Base-by-base conservation (phyloP, 31 red algal genomes). In the Endocladia muricata region DNA sequence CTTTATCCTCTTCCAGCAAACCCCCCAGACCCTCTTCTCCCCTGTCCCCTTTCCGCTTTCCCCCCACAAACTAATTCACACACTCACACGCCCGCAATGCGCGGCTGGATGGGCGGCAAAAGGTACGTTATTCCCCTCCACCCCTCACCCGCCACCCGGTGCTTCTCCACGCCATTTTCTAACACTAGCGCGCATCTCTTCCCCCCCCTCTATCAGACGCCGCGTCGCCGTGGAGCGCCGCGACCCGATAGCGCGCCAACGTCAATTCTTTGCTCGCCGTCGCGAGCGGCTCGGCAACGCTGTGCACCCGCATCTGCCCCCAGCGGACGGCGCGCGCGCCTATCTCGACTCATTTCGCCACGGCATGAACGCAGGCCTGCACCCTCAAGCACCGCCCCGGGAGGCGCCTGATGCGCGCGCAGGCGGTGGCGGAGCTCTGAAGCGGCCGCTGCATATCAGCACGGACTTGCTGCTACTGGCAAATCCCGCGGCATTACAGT, bases 21-120 rank as follows among this genome's bases (percentile, higher is more conserved):
- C n/a, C n/a, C n/a, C n/a, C n/a, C n/a, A n/a, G n/a, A n/a, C n/a
- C n/a, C n/a, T n/a, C n/a, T n/a, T n/a, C n/a, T n/a, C n/a, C n/a
- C n/a, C n/a, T n/a, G n/a, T n/a, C n/a, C n/a, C n/a, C n/a, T n/a
- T n/a, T n/a, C n/a, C n/a, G n/a, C n/a, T n/a, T n/a, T n/a, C n/a
- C n/a, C n/a, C n/a, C n/a, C n/a, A n/a, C n/a, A n/a, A n/a, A n/a
- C n/a, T n/a, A n/a, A n/a, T n/a, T n/a, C n/a, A n/a, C n/a, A n/a
- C n/a, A n/a, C n/a, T n/a, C n/a, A n/a, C n/a, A n/a, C n/a, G n/a
- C n/a, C n/a, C n/a, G n/a, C n/a, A 49, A 72, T 72, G 68, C 21
- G 51, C 23, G 68, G 68, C 3, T 72, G 68, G 68, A 72, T 72
- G 68, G 68, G 68, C n/a, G 68, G 68, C 35, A 72, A 72, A 72